Percentiles rank a stretch among this genome's conserved stretches.
phyloP scores from a whole-genome alignment of 1,284 basidiomycete genomes.

The Fereydounia khargensis region DNA sequence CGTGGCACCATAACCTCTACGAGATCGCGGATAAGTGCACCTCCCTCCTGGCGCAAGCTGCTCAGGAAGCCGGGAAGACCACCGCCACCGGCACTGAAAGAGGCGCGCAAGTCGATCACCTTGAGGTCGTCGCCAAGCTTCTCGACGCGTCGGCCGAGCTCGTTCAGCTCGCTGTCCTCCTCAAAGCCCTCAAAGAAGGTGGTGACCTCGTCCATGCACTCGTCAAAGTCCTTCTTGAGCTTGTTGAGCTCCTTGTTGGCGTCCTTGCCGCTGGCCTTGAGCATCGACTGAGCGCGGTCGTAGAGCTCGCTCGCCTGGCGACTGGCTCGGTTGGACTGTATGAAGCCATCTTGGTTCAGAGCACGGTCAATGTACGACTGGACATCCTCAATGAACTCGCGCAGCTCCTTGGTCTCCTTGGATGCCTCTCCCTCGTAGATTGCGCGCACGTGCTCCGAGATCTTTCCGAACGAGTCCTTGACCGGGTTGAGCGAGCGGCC shows the following conservation, averaged over 20 bases:
- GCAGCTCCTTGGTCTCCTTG: conserved; percentile 53
- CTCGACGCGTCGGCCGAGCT: conserved; percentile 58
- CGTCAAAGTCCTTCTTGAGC: conserved; percentile 23
- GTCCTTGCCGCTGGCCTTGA: conserved; percentile 32
- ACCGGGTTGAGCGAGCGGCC: conserved; percentile 38
- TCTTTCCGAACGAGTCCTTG: conserved; percentile 56
- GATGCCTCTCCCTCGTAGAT: conserved; percentile 55
- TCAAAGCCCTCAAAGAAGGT: conserved; percentile 30
- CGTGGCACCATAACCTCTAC: conserved; percentile 60
- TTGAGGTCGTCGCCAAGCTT: conserved; percentile 56
- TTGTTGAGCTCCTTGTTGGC: conserved; percentile 36
- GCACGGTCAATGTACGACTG: conserved; percentile 31
- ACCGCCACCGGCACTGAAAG: conserved; percentile 10
- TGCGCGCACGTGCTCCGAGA: conserved; percentile 57
- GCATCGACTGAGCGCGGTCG: conserved; percentile 29
- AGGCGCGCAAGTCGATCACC: conserved; percentile 22
- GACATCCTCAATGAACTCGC: conserved; percentile 53
- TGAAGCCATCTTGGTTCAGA: conserved; percentile 31
- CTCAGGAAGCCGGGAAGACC: conserved; percentile 19
- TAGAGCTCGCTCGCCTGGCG: conserved; percentile 27
- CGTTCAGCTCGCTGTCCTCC: conserved; percentile 32
- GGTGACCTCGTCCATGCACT: conserved; percentile 19
- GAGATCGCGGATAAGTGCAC: conserved; percentile 59
- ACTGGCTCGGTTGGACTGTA: conserved; percentile 31
- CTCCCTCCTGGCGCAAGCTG: conserved; percentile 25